A percentile compares a stretch with the other conserved stretches of the same genome.
Evolutionary conservation across 1,284 basidiomycete genomes (phyloP).

Genomic region (Cryptococcus sp.): DNA sequence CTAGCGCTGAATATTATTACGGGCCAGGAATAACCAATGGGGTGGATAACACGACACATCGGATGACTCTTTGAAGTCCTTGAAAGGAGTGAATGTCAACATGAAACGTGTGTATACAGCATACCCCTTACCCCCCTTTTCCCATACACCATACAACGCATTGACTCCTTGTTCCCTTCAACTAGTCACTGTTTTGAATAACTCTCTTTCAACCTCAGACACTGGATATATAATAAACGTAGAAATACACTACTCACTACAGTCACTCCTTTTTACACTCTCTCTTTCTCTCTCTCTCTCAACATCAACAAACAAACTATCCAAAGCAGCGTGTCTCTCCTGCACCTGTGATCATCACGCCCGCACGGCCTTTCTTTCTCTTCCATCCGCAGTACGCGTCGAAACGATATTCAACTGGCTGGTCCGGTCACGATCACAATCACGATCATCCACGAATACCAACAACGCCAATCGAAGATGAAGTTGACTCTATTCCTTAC

Average conservation of each 20-base stretch:
- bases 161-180: not conserved
- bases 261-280: not conserved
- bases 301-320: not conserved
- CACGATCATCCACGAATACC: not conserved
- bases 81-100: too few species aligned
- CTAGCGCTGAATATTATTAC: too few species aligned
- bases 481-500: conserved; percentile 4
- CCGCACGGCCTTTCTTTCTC: not conserved
- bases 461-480: not conserved
- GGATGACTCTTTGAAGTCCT: too few species aligned
- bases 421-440: conserved; percentile 3
- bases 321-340: not conserved
- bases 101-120: not conserved
- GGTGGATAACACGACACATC: too few species aligned
- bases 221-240: not conserved
- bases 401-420: conserved; percentile 4
- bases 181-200: not conserved
- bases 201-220: not conserved
- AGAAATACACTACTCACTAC: not conserved
- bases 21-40: too few species aligned
- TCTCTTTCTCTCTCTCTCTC: not conserved
- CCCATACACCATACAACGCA: not conserved
- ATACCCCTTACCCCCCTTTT: not conserved
- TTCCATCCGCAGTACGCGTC: not conserved
- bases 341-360: not conserved